Evolutionary conservation across 352 stramenopile species (phyloP).

Genomic region (Globisporangium abappressorium): DNA sequence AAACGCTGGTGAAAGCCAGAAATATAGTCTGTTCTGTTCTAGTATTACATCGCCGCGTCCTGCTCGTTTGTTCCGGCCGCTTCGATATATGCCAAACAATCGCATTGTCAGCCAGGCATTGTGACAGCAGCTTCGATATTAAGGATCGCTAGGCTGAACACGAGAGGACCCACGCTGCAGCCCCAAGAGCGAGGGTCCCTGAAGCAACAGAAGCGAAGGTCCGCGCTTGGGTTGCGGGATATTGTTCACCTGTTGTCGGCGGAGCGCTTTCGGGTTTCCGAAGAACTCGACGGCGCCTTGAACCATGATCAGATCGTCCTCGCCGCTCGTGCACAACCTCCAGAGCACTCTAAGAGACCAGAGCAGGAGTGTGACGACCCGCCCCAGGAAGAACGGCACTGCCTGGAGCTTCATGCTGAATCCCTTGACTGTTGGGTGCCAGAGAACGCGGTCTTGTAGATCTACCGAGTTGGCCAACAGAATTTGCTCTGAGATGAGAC

Average conservation of each 20-base stretch:
- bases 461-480: not conserved
- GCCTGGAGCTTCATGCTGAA: constrained; percentile 8
- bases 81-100: no score
- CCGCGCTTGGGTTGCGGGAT: not conserved
- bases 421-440: not conserved
- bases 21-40: not conserved
- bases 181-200: not conserved
- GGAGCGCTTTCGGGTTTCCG: constrained; percentile 2
- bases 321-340: constrained; percentile 1
- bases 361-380: constrained; percentile 9
- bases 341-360: constrained; percentile 9
- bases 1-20: not conserved
- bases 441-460: constrained; percentile 4
- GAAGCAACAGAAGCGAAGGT: not conserved
- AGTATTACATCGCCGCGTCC: not conserved
- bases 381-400: constrained; percentile 8
- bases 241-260: not conserved
- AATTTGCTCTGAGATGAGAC: not conserved
- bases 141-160: not conserved
- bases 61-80: no score
- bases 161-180: not conserved
- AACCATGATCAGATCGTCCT: constrained; percentile 13
- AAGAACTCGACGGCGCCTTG: constrained; percentile 11
- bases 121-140: not conserved
- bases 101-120: no score